Percentiles rank a stretch among this genome's conserved stretches.
Evolutionary conservation across 1,139 yeast genomes (phyloP).

Genomic region (Zhuliangozyma blackwelliae): DNA sequence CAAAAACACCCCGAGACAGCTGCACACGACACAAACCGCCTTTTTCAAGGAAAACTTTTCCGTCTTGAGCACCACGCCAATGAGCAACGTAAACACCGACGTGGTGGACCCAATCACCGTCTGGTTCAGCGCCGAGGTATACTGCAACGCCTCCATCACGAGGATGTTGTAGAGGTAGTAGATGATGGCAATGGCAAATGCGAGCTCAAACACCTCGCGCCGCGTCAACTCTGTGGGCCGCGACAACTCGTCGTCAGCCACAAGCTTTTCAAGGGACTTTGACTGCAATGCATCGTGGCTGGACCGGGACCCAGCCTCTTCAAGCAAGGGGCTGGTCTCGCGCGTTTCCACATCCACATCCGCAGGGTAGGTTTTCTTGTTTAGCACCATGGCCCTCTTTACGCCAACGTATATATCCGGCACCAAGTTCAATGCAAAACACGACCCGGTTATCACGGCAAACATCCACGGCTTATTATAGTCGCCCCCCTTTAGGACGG

Average conservation of each 20-base stretch:
- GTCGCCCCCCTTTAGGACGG: slow-evolving; percentile 43
- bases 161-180: slow-evolving; percentile 39
- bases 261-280: background rate
- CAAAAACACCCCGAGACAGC: slow-evolving; percentile 45
- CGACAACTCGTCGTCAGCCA: background rate
- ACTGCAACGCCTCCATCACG: slow-evolving; percentile 39
- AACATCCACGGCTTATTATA: slow-evolving; percentile 47
- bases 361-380: background rate
- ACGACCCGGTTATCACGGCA: slow-evolving; percentile 44
- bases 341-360: background rate
- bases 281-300: background rate
- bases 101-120: slow-evolving; percentile 51
- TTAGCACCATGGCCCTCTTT: too few relatives aligned
- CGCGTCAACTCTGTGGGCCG: slow-evolving; percentile 18
- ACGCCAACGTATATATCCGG: slow-evolving; percentile 27
- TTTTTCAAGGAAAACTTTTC: slow-evolving; percentile 44
- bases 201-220: slow-evolving; percentile 30
- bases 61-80: slow-evolving; percentile 36
- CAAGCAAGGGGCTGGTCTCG: slow-evolving; percentile 2
- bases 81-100: slow-evolving; percentile 46
- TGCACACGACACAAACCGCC: slow-evolving; percentile 38
- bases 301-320: background rate
- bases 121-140: slow-evolving; percentile 51
- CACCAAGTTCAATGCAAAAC: slow-evolving; percentile 40
- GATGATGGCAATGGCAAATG: slow-evolving; percentile 36